Base-by-base conservation (phyloP, 2,329 filamentous ascomycete genomes). In the Epichloe baconii region DNA sequence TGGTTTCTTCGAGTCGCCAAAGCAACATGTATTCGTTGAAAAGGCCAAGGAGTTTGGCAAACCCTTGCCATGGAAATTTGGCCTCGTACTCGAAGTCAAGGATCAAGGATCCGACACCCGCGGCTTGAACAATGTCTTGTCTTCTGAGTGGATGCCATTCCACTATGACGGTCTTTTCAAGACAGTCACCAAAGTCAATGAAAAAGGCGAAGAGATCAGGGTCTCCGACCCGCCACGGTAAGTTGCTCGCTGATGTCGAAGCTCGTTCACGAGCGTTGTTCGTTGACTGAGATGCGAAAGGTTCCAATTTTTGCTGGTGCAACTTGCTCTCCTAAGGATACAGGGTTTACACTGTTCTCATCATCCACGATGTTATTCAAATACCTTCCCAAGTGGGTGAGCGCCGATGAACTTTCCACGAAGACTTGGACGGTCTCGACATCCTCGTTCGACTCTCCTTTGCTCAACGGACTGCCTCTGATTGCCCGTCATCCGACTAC, bases 141-240 rank as follows among this genome's bases (percentile, higher is more conserved):
- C 73, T 0, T 67, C 70, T 2, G 75, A 78, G 52, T 71, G 72
- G 54, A 78, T 79, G 75, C 76, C 77, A 0, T 77, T 77, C 60
- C 77, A 80, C 55, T 80, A 71, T 38, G 77, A 80, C 47, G 77
- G 77, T 0, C 62, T 79, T 31, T 80, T 79, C 66, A 79, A 78
- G 57, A 73, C 74, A 0, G 66, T 68, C 10, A 72, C 72, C 48
- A 58, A 66, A 19, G 60, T 52, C 0, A 62, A 70, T 2, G 63
- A 65, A 2, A 60, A 68, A 1, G 73, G 70, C 0, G 66, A 68
- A 5, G 68, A 68, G n/a, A 62, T 63, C n/a, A 55, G 65, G 0
- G 59, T 72, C 2, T 68, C 74, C 0, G 65, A 58, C 4, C 71
- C 74, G 3, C 75, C 75, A 0, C 66, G 57, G 64, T 72, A 64